Evolutionary conservation across 352 stramenopile genomes (phyloP).

Genomic region (Phytophthora tubulina): DNA sequence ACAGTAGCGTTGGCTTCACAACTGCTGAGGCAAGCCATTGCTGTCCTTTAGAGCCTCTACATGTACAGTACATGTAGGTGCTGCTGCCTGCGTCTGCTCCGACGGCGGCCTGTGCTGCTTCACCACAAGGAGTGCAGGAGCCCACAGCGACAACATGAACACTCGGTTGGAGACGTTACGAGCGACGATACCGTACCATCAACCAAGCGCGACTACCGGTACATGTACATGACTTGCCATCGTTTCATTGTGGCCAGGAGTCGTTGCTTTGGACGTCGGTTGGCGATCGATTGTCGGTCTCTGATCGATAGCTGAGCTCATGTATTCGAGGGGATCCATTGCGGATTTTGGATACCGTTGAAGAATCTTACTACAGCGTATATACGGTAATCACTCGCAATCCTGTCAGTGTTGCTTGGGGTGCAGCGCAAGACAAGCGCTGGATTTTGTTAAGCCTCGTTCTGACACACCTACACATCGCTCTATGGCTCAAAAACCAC

Average conservation of each 20-base stretch:
- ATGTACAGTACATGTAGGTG: background rate
- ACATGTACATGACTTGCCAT: background rate
- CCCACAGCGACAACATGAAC: conserved; percentile 18
- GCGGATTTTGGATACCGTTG: too few species aligned
- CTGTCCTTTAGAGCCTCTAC: too few species aligned
- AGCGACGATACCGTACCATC: background rate
- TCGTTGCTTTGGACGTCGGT: background rate
- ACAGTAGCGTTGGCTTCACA: background rate
- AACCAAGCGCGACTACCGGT: conserved; percentile 11
- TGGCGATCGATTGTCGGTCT: background rate
- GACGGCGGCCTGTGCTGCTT: background rate
- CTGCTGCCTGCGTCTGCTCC: conserved; percentile 6
- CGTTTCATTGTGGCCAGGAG: background rate
- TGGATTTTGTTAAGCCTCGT: too few species aligned
- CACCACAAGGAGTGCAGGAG: background rate
- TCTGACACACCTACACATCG: background rate
- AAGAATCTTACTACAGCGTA: background rate
- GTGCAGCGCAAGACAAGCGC: too few species aligned
- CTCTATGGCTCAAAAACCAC: conserved; percentile 73
- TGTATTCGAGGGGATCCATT: too few species aligned
- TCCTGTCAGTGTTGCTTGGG: too few species aligned
- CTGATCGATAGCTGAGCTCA: background rate
- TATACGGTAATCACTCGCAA: too few species aligned
- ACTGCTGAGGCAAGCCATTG: too few species aligned
- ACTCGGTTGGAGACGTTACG: background rate